Evolutionary conservation across 805 yeast species (phyloP).

Genomic region (Cyberlindnera veronae): DNA sequence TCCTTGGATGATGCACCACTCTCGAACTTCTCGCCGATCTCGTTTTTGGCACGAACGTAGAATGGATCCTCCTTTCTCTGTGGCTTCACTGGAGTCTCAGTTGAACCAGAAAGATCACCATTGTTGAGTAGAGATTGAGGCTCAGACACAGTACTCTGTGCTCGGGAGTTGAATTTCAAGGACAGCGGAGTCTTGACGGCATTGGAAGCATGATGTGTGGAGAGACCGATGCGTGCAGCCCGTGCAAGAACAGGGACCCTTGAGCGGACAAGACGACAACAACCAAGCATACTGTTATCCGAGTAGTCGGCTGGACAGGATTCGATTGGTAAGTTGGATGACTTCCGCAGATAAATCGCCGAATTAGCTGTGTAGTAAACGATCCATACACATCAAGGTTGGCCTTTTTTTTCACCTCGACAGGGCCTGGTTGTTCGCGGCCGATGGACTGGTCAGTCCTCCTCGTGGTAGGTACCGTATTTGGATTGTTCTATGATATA

Average conservation of each 20-base stretch:
- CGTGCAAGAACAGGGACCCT: background rate
- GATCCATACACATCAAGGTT: too few relatives aligned
- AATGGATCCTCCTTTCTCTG: constrained; percentile 1
- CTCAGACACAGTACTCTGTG: background rate
- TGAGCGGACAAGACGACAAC: constrained; percentile 5
- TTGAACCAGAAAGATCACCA: background rate
- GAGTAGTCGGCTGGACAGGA: background rate
- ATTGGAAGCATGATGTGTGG: background rate
- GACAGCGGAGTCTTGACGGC: too few relatives aligned
- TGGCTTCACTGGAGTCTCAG: background rate
- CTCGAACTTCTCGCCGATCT: constrained; percentile 1
- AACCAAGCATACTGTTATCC: background rate
- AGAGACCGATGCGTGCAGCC: background rate
- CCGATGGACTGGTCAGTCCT: too few relatives aligned
- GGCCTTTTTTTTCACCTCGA: too few relatives aligned
- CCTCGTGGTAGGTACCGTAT: too few relatives aligned
- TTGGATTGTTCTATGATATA: too few relatives aligned
- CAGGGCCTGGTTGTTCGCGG: too few relatives aligned
- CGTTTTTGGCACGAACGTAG: constrained; percentile 1
- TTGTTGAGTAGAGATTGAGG: background rate
- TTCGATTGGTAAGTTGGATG: background rate
- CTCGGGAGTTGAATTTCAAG: background rate
- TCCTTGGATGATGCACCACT: constrained; percentile 7
- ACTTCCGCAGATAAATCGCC: background rate
- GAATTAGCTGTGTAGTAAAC: too few relatives aligned